Evolutionary conservation across 805 yeast genomes (phyloP), one percentile per base, ranked within the genome.

Genomic region (Schwanniomyces sp.): DNA sequence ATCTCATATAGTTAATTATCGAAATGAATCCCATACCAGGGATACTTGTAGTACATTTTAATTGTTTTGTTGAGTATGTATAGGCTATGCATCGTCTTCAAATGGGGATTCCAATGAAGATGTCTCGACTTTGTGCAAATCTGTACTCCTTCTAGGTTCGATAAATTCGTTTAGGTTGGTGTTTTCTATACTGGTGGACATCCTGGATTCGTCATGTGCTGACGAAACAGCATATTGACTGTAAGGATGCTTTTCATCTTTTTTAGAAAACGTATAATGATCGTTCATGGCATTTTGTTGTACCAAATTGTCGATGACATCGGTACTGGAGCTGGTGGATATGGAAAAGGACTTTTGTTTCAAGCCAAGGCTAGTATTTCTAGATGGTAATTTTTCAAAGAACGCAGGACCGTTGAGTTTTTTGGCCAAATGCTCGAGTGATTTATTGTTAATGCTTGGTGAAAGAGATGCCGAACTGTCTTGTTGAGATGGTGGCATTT

Each of bases 401-500:
- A 69, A 63, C 8, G 54, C 56, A 21, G 72, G 75, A 32, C 53
- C 52, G 26, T 68, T 59, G 21, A 73, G 58, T 51, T 70, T 75
- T 47, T 69, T 70, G 40, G 76, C 77, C 57, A 72, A 63, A 41
- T 55, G 67, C 46, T 70, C 75, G 37, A 72, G 53, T 7, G 69
- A 62, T 34, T 47, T 47, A 4, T 45, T 36, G 8, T 37, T 37
- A 6, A 16, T 14, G 27, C 40, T 37, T 6, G 17, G 27, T 6
- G 40, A 7, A n/a, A 37, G 16, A 10, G 27, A 21, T 7, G 16
- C 27, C 14, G 40, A 37, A 37, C 40, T 37, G 7, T 32, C 36
- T 32, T 17, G 39, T 24, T 41, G 32, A 27, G 44, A 38, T 40
- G 44, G 38, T 25, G 25, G 18, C 43, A 28, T 39, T 9, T 43